A percentile compares a stretch with the other conserved stretches of the same genome.
These are phyloP conservation scores for Melastoma malabathricum DNA, from an alignment of 345 rosid genomes.

Conservation along the genomic window DNA sequence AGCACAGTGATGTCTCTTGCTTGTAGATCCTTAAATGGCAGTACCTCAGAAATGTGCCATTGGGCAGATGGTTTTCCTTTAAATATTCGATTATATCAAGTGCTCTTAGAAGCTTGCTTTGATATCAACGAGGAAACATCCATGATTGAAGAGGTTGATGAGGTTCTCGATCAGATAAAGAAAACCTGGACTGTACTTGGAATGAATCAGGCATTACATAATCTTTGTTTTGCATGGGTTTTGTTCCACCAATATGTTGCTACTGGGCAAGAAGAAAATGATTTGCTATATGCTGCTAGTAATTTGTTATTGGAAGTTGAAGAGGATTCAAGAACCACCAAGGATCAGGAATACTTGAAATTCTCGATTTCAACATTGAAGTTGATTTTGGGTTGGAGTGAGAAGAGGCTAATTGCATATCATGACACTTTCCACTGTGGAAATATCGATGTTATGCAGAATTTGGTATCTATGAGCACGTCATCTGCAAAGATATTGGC, in stretches of 20 bases:
- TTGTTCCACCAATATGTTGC: slow-evolving; percentile 63
- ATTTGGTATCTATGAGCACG: slow-evolving; percentile 52
- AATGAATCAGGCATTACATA: slow-evolving; percentile 59
- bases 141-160: slow-evolving; percentile 77
- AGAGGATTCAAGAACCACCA: slow-evolving; percentile 42
- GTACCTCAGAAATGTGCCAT: slow-evolving; percentile 53
- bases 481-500: slow-evolving; percentile 53
- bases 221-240: slow-evolving; percentile 80
- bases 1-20: slow-evolving; percentile 59
- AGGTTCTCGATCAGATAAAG: slow-evolving; percentile 75
- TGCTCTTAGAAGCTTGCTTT: slow-evolving; percentile 74
- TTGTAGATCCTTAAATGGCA: slow-evolving; percentile 43
- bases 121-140: slow-evolving; percentile 61
- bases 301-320: slow-evolving; percentile 64
- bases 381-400: slow-evolving; percentile 65
- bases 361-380: slow-evolving; percentile 45
- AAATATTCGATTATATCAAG: slow-evolving; percentile 58
- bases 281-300: slow-evolving; percentile 65
- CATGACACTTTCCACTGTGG: slow-evolving; percentile 63
- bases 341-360: slow-evolving; percentile 41
- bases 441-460: slow-evolving; percentile 59
- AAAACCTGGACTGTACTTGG: slow-evolving; percentile 89
- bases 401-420: slow-evolving; percentile 67
- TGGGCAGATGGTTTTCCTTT: slow-evolving; percentile 94
- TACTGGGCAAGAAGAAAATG: slow-evolving; percentile 67